Conservation (phyloP, 2,329 filamentous ascomycete species). For the Fusarium liriodendri region DNA sequence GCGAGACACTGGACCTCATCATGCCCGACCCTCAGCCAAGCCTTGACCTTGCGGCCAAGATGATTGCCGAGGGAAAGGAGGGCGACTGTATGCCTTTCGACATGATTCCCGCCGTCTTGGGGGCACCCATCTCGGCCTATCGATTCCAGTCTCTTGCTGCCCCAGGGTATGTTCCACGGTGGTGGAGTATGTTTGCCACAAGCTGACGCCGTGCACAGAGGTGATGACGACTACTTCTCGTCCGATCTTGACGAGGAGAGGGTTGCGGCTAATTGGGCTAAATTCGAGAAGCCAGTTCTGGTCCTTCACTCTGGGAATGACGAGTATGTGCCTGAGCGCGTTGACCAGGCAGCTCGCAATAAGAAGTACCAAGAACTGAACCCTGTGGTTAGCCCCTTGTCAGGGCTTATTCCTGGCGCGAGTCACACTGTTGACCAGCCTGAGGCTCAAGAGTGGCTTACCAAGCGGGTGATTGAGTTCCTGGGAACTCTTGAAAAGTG, state of each 20-base stretch:
- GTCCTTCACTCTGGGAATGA: conserved; percentile 75
- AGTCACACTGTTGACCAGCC: conserved; percentile 61
- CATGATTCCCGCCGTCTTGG: conserved; percentile 54
- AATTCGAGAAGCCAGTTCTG: conserved; percentile 68
- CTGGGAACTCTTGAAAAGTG: conserved; percentile 46
- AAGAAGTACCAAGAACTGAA: conserved; percentile 65
- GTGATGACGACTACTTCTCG: conserved; percentile 91
- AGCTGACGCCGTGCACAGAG: conserved; percentile 53
- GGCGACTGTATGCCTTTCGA: conserved; percentile 66
- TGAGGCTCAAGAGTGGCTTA: conserved; percentile 62
- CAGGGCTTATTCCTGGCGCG: conserved; percentile 64
- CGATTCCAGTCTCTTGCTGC: conserved; percentile 63
- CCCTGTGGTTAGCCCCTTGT: conserved; percentile 59
- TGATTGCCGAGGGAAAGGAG: conserved; percentile 66
- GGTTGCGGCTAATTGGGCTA: conserved; percentile 73
- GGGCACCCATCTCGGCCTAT: conserved; percentile 63
- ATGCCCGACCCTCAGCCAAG: conserved; percentile 59
- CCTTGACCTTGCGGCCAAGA: conserved; percentile 61
- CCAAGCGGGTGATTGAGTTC: conserved; percentile 59
- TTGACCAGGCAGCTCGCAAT: conserved; percentile 70
- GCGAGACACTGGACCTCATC: conserved; percentile 68
- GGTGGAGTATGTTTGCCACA: neutral
- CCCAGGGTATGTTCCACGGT: conserved; percentile 57
- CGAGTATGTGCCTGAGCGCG: conserved; percentile 68
- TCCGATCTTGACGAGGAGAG: conserved; percentile 72